A percentile compares a stretch with the other conserved stretches of the same genome.
phyloP scores from a whole-genome alignment of 257 asterid genomes.

The Rubia yunnanensis region DNA sequence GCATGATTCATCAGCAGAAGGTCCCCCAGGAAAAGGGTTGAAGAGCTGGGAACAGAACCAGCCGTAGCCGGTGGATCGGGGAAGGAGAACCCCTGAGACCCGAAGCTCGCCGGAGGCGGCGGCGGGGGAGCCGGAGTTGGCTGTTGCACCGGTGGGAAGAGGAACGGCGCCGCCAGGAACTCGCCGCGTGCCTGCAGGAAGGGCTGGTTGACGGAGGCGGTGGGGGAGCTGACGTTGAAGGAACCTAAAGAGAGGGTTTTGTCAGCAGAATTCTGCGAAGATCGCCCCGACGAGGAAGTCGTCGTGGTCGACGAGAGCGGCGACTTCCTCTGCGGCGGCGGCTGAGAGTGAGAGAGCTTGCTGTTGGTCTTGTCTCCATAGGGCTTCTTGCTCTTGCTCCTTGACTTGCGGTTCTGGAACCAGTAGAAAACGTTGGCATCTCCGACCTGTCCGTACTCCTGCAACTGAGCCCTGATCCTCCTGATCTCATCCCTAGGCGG shows the following conservation, averaged over 20 bases:
- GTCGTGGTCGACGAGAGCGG: too few relatives aligned
- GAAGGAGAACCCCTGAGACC: conserved; percentile 43
- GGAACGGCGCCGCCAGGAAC: conserved; percentile 39
- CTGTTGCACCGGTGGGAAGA: conserved; percentile 43
- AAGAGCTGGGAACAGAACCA: conserved; percentile 17
- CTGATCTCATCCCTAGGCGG: conserved; percentile 91
- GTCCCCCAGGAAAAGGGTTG: conserved; percentile 36
- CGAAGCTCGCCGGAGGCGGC: conserved; percentile 11
- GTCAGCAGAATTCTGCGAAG: conserved; percentile 42
- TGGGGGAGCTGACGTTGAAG: conserved; percentile 40
- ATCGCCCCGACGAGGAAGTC: conserved; percentile 46
- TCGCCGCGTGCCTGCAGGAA: conserved; percentile 30
- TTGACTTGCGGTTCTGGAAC: conserved; percentile 93
- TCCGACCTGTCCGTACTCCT: conserved; percentile 88
- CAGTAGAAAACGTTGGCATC: conserved; percentile 97
- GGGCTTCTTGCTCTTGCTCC: conserved; percentile 87
- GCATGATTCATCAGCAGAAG: conserved; percentile 43
- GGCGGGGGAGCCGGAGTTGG: not conserved
- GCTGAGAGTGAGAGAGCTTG: conserved; percentile 10
- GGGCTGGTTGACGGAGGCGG: conserved; percentile 66
- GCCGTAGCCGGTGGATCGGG: conserved; percentile 22
- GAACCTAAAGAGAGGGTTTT: conserved; percentile 33
- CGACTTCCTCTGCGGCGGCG: not conserved
- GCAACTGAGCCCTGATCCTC: conserved; percentile 72
- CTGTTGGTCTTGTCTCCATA: conserved; percentile 45